Evolutionary conservation across 164 flowering plant genomes (phyloP).

Genomic region (Vitis rotundifolia): DNA sequence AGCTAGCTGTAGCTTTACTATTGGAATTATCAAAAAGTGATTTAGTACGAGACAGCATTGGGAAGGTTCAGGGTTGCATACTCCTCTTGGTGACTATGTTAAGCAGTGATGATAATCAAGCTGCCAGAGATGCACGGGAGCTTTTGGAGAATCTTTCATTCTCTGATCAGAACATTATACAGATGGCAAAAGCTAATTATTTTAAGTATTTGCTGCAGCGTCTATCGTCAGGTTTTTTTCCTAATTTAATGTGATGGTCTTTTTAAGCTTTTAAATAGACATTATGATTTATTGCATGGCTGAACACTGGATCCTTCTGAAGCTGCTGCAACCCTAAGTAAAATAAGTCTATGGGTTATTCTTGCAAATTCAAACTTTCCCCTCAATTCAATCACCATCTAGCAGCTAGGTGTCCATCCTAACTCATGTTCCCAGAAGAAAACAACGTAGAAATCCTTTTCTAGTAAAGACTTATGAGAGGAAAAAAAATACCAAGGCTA

Average conservation of each 20-base stretch:
- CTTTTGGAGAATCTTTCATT: conserved; percentile 63
- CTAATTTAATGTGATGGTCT: neutral
- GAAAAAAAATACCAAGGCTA: too few species aligned
- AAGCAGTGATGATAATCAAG: conserved; percentile 47
- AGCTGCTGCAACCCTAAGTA: too few species aligned
- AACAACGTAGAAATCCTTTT: too few species aligned
- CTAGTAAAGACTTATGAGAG: too few species aligned
- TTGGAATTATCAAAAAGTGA: conserved; percentile 57
- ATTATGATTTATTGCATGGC: too few species aligned
- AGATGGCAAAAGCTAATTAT: conserved; percentile 75
- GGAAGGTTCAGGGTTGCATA: conserved; percentile 66
- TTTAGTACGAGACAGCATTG: conserved; percentile 39
- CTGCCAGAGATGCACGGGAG: conserved; percentile 51
- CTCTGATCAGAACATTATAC: conserved; percentile 58
- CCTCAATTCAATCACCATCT: too few species aligned
- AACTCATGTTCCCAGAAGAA: too few species aligned
- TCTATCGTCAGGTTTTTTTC: conserved; percentile 57
- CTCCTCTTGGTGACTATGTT: conserved; percentile 61
- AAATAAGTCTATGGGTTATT: too few species aligned
- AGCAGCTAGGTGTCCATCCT: too few species aligned
- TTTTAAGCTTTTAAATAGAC: conserved; percentile 1
- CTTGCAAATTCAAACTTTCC: too few species aligned
- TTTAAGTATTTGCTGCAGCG: conserved; percentile 57
- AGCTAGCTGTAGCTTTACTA: conserved; percentile 58
- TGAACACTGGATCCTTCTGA: too few species aligned